Conservation (phyloP, 1,284 basidiomycete species). For the Leccinum pseudoinsigne region DNA sequence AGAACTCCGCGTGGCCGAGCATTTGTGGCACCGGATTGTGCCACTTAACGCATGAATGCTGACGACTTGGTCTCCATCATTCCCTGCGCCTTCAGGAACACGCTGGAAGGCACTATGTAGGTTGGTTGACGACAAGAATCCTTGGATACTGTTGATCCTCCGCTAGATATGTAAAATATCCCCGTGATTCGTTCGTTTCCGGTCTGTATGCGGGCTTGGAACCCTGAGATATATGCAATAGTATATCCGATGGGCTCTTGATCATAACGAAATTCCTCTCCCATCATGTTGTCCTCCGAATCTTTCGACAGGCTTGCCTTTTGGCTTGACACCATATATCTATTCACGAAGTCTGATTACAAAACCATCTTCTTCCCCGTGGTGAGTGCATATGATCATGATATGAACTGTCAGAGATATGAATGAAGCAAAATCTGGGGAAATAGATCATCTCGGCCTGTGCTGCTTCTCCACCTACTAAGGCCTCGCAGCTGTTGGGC, state of each 20-base stretch:
- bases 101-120: neutral
- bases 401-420: neutral
- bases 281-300: slow-evolving; percentile 3
- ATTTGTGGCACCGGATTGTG: neutral
- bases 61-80: neutral
- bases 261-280: neutral
- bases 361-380: slow-evolving; percentile 40
- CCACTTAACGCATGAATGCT: neutral
- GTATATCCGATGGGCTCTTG: neutral
- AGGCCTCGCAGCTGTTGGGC: slow-evolving; percentile 12
- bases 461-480: slow-evolving; percentile 31
- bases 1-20: neutral
- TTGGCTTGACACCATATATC: slow-evolving; percentile 19
- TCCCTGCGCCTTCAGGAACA: neutral
- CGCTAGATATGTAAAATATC: neutral
- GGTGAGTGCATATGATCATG: slow-evolving; percentile 22
- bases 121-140: neutral
- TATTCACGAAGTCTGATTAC: slow-evolving; percentile 40
- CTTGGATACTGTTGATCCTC: neutral
- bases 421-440: neutral
- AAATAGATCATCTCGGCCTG: slow-evolving; percentile 36
- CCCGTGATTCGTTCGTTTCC: neutral
- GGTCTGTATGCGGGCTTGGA: neutral
- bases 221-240: neutral
- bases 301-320: slow-evolving; percentile 4